Percentiles rank a stretch among this genome's conserved stretches.
These are phyloP conservation scores for Ganoderma boninense DNA, from an alignment of 1,284 basidiomycete genomes.

Conservation along the genomic window DNA sequence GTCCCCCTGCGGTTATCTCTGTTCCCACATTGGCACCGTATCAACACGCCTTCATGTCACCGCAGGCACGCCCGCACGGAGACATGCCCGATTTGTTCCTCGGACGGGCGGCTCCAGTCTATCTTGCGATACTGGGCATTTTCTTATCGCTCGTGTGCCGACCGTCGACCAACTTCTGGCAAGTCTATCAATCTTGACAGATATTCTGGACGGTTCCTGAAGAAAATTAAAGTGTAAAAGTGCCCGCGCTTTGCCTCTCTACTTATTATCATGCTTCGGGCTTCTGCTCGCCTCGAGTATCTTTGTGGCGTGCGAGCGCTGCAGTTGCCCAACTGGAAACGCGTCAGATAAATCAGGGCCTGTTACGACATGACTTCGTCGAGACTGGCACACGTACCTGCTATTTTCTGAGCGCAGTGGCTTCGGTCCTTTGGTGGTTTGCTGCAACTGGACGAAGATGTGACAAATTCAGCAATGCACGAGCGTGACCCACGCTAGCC, in stretches of 20 bases:
- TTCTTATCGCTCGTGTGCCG: slow-evolving; percentile 5
- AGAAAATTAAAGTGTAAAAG: neutral
- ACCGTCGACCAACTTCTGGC: neutral
- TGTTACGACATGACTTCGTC: neutral
- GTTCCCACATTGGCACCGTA: neutral
- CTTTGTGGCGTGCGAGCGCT: neutral
- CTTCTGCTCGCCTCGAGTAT: neutral
- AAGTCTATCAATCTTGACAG: neutral
- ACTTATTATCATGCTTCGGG: neutral
- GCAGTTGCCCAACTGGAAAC: neutral
- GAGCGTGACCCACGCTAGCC: too few species aligned
- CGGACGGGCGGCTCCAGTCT: neutral
- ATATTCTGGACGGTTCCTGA: neutral
- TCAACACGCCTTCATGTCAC: neutral
- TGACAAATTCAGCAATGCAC: too few species aligned
- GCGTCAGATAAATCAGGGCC: neutral
- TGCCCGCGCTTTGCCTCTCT: neutral
- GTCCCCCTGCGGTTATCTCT: neutral
- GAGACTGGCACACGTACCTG: neutral
- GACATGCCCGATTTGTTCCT: neutral
- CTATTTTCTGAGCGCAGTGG: neutral
- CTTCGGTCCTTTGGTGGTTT: neutral
- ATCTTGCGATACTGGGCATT: neutral
- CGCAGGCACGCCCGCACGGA: neutral
- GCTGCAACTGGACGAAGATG: neutral